These are phyloP conservation scores for Wickerhamomyces sp. DNA, from an alignment of 1,139 yeast genomes.

Conservation along the genomic window DNA sequence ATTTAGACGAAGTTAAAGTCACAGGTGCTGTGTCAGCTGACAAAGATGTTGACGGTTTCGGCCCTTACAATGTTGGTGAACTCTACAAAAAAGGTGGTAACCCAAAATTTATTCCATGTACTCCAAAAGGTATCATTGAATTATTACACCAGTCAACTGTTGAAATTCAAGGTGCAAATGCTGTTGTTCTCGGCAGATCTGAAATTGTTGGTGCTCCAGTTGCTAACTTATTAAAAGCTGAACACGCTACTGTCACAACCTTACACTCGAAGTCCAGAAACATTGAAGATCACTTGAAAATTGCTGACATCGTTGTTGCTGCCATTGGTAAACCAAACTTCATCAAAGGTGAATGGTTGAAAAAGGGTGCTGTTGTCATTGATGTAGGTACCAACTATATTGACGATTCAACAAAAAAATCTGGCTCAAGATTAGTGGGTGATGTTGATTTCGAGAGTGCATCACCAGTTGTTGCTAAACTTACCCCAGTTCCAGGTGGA, in stretches of 20 bases:
- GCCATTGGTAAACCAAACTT: slow-evolving; percentile 86
- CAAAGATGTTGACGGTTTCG: slow-evolving; percentile 97
- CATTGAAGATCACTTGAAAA: slow-evolving; percentile 52
- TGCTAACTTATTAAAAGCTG: slow-evolving; percentile 76
- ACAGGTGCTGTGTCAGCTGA: slow-evolving; percentile 72
- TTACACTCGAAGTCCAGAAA: slow-evolving; percentile 67
- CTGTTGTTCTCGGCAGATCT: slow-evolving; percentile 94
- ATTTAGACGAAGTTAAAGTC: slow-evolving; percentile 71
- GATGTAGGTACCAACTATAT: slow-evolving; percentile 96
- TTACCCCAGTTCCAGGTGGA: slow-evolving; percentile 99
- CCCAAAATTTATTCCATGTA: slow-evolving; percentile 88
- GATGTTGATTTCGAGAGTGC: slow-evolving; percentile 83
- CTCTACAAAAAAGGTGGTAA: slow-evolving; percentile 83
- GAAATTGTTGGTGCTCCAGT: slow-evolving; percentile 97
- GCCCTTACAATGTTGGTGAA: slow-evolving; percentile 87
- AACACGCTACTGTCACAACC: slow-evolving; percentile 73
- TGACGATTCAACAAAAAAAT: slow-evolving; percentile 68
- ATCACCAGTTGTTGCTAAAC: slow-evolving; percentile 57
- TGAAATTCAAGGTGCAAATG: slow-evolving; percentile 66
- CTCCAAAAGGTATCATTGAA: slow-evolving; percentile 91
- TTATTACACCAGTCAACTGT: slow-evolving; percentile 64
- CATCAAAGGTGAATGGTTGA: slow-evolving; percentile 88
- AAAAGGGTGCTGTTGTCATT: slow-evolving; percentile 77
- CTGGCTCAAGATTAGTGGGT: slow-evolving; percentile 87
- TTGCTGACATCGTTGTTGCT: slow-evolving; percentile 87